Evolutionary conservation across 2,329 filamentous ascomycete species (phyloP).

Genomic region (Fusarium sp.): DNA sequence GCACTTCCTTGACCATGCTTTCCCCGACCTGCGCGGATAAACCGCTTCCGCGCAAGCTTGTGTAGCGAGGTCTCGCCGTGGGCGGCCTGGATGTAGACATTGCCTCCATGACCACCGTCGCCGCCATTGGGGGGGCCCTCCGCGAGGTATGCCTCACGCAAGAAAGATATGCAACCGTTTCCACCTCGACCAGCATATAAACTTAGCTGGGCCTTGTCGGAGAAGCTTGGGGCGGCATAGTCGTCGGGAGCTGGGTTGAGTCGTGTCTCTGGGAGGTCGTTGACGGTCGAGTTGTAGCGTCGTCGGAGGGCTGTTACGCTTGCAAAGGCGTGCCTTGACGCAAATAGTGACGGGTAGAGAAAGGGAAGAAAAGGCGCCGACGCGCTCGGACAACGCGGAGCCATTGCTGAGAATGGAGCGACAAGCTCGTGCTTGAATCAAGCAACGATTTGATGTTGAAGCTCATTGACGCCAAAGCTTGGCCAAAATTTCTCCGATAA

Average conservation of each 20-base stretch:
- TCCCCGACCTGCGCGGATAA: constrained; percentile 80
- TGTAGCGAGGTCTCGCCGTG: constrained; percentile 92
- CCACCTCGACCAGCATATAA: constrained; percentile 86
- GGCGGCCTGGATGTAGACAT: constrained; percentile 93
- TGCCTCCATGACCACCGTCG: constrained; percentile 91
- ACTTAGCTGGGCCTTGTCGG: constrained; percentile 84
- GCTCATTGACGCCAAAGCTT: constrained; percentile 12
- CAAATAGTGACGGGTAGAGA: constrained; percentile 62
- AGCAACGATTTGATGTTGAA: constrained; percentile 6
- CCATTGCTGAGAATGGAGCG: constrained; percentile 38
- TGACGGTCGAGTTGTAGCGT: constrained; percentile 47
- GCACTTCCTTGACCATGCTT: constrained; percentile 81
- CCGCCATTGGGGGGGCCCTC: constrained; percentile 95
- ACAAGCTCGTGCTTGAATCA: constrained; percentile 6
- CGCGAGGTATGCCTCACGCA: constrained; percentile 89
- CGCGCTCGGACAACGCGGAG: constrained; percentile 41
- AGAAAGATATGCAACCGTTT: constrained; percentile 93
- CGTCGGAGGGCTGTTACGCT: constrained; percentile 22
- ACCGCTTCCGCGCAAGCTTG: constrained; percentile 83
- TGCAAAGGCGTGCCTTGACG: constrained; percentile 23
- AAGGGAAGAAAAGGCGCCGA: constrained; percentile 52
- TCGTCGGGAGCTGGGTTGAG: constrained; percentile 87
- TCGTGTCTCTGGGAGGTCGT: constrained; percentile 63
- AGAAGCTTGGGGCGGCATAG: constrained; percentile 85
- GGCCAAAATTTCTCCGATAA: constrained; percentile 25